Base-by-base conservation (phyloP, 1,284 basidiomycete genomes). In the Cryptococcus hybrid region DNA sequence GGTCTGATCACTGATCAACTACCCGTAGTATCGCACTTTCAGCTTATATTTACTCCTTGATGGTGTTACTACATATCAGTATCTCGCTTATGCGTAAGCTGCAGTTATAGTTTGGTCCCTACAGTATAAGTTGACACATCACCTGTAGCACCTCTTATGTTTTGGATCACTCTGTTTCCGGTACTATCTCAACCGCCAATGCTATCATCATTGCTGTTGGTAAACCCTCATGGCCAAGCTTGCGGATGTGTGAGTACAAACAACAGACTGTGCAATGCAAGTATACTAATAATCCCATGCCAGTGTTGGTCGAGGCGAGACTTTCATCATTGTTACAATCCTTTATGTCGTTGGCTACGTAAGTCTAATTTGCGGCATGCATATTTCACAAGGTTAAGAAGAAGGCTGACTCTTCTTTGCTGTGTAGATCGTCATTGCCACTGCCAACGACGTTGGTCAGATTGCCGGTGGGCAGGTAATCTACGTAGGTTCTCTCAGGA, bases 181-280 rank as follows among this genome's bases (percentile, higher is more conserved):
- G 85, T 18, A 84, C 88, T 18, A 85, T 91, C 50, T 68, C 74
- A 18, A 80, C 81, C n/a, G 77, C 81, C 48, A 66, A 71, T 44
- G 74, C 79, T 1, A 80, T 82, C 69, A 79, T 82, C 56, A 79
- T 85, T 58, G 85, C 85, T 24, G 82, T 86, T 47, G 84, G 88
- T 40, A 91, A 91, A 77, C 89, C 89, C 82, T 89, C 47, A 86
- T 89, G 65, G 89, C 89, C 3, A 90, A 90, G 75, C 75, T 90
- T 39, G 84, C 88, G 2, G 89, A 92, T 68, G 84, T 88, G 57
- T 70, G 45, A 59, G 69, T 69, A 47, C 55, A 40, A 38, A 9
- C 11, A 5, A 18, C 13, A 53, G 6, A 9, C 34, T 5, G 9
- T 7, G 7, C 24, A 24, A 3, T 12, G 7, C 9, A 40, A 15